phyloP scores from a whole-genome alignment of 371 early-diverging fungal genomes.

The Mucor mucedo region DNA sequence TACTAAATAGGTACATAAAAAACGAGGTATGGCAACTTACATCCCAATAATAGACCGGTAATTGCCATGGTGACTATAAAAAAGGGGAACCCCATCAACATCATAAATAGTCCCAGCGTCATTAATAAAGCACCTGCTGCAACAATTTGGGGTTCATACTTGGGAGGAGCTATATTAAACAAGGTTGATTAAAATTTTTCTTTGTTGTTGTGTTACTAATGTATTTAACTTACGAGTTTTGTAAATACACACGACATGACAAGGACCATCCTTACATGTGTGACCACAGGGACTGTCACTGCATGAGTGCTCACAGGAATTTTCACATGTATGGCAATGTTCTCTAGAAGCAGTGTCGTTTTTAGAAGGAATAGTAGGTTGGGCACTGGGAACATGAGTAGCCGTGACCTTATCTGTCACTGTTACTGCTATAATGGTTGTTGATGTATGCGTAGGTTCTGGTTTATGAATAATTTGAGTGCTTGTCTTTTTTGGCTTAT shows the following conservation, averaged over 20 bases:
- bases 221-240: not conserved
- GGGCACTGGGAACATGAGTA: not conserved
- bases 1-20: not conserved
- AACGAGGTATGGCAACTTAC: slow-evolving; percentile 13
- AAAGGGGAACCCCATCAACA: slow-evolving; percentile 27
- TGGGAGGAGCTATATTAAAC: not conserved
- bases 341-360: not conserved
- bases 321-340: not conserved
- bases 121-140: slow-evolving; percentile 16
- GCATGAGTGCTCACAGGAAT: not conserved
- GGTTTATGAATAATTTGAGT: too few species aligned
- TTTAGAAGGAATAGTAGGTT: not conserved
- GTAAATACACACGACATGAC: not conserved
- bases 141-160: slow-evolving; percentile 7
- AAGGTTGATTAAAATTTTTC: not conserved
- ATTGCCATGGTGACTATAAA: slow-evolving; percentile 35
- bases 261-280: not conserved
- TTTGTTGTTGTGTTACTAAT: not conserved
- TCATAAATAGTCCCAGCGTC: slow-evolving; percentile 22
- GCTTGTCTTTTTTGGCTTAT: not conserved
- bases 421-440: too few species aligned
- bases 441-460: too few species aligned
- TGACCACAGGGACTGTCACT: not conserved
- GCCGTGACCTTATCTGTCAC: too few species aligned
- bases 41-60: slow-evolving; percentile 33